Conservation (phyloP, 2,329 filamentous ascomycete genomes). For the Fusarium sp. region DNA sequence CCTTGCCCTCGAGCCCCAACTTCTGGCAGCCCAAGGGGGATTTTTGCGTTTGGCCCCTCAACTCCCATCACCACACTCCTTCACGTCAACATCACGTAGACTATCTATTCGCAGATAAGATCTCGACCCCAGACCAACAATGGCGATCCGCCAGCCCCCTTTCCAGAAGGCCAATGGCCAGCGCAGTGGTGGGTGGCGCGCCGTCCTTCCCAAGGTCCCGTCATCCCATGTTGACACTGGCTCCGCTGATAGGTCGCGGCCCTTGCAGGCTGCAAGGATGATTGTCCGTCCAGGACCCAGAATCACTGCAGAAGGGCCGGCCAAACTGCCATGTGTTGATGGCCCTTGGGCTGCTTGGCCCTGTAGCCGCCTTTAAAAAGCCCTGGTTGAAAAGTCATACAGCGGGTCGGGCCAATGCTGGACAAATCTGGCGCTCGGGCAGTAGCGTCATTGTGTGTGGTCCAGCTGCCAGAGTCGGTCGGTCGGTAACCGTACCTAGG, state of each 20-base stretch:
- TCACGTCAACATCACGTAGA: conserved; percentile 1
- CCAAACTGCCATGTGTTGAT: conserved; percentile 36
- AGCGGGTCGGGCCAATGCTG: conserved; percentile 37
- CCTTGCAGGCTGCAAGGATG: conserved; percentile 47
- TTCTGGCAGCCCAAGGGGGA: neutral
- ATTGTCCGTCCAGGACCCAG: conserved; percentile 21
- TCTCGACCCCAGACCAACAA: conserved; percentile 29
- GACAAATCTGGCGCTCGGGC: conserved; percentile 28
- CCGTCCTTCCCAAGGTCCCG: conserved; percentile 26
- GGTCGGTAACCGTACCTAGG: conserved; percentile 5
- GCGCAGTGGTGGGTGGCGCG: conserved; percentile 40
- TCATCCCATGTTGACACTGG: conserved; percentile 38
- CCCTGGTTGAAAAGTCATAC: conserved; percentile 22
- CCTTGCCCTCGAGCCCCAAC: conserved; percentile 14
- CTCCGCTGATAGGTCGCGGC: conserved; percentile 44
- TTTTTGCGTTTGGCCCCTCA: neutral
- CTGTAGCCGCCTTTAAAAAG: conserved; percentile 29
- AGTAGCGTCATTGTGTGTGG: conserved; percentile 39
- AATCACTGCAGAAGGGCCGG: conserved; percentile 34
- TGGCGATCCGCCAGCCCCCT: conserved; percentile 28
- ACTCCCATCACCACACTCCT: neutral
- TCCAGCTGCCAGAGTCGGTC: conserved; percentile 34
- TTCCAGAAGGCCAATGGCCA: conserved; percentile 36
- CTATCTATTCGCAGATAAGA: conserved; percentile 12
- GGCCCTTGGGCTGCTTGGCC: conserved; percentile 28